Conservation (phyloP, 129 eudicot species). For the Helichrysum umbraculigerum region DNA sequence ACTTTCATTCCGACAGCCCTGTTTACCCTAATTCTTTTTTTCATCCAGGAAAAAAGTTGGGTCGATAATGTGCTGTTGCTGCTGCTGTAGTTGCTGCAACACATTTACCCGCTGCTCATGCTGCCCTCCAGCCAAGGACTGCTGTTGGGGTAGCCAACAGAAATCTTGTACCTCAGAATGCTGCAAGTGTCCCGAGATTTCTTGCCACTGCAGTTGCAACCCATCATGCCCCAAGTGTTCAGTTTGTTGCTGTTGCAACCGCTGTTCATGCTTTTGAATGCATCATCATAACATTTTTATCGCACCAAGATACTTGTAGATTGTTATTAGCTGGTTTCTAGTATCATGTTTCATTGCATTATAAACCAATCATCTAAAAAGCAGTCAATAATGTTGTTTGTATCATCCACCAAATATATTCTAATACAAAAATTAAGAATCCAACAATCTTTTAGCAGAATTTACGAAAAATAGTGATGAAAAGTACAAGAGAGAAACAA, state of each 20-base stretch:
- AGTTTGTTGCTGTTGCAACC: slow-evolving; percentile 25
- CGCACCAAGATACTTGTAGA: neutral
- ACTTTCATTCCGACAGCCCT: neutral
- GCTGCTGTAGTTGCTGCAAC: slow-evolving; percentile 26
- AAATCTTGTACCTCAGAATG: slow-evolving; percentile 12
- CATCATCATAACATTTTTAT: neutral
- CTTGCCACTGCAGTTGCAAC: slow-evolving; percentile 26
- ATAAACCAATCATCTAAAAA: neutral
- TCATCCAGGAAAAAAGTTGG: neutral
- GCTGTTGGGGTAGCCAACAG: neutral
- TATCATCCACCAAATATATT: neutral
- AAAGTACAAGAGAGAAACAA: neutral
- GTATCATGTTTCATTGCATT: neutral
- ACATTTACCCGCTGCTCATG: neutral
- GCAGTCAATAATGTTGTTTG: neutral
- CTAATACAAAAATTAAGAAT: neutral
- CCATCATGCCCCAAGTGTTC: slow-evolving; percentile 24
- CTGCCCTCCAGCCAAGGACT: neutral
- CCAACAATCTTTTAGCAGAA: slow-evolving; percentile 6
- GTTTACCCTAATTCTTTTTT: neutral
- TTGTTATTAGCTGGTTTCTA: slow-evolving; percentile 6
- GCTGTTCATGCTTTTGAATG: slow-evolving; percentile 34
- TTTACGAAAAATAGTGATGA: neutral
- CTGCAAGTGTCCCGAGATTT: slow-evolving; percentile 27
- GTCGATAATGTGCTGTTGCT: slow-evolving; percentile 22